Base-by-base conservation (phyloP, 2,329 filamentous ascomycete genomes). In the Trichophyton rubrum region DNA sequence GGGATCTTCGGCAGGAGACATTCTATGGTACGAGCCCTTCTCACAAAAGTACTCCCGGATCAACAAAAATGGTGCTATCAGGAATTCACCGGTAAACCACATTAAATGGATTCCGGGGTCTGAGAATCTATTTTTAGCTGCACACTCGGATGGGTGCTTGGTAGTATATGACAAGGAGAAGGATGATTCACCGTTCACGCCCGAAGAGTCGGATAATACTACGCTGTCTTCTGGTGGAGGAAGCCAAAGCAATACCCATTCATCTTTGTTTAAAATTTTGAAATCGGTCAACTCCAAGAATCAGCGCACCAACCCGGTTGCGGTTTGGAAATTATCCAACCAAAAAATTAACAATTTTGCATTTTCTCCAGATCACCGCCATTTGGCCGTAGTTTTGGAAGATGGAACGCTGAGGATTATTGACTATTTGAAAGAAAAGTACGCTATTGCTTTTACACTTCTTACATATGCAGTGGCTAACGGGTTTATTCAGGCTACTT, bases 121-220 rank as follows among this genome's bases (percentile, higher is more conserved):
- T 5, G 93, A 99, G 69, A 95, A 89, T 65, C 78, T 96, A 13
- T 97, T 99, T 69, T 79, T 99, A 53, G 91, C 91, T 9, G 87
- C 90, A 9, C 91, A 97, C 71, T 88, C 90, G 79, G 91, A 99
- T 69, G 93, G 93, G 1, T 87, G 87, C 2, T 74, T 99, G 51
- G 82, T 99, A 2, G 90, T 97, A 1, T 99, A 97, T 67, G 93
- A 99, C 74, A 99, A 97, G 74, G 91, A 96, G 70, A 96, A 93
- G 71, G 91, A 96, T 65, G 91, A 96, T 70, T 85, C 86, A 0
- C 79, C 85, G 1, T 93, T 96, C 68, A 79, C 83, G 2, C 81
- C 87, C 0, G 90, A 95, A 70, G 81, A 87, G 38, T 64, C 67
- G 20, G 73, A 70, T 38, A 68, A 69, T 45, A 70, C 69, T 55